Evolutionary conservation across 1,284 basidiomycete species (phyloP).

Genomic region (Chalciporus sp.): DNA sequence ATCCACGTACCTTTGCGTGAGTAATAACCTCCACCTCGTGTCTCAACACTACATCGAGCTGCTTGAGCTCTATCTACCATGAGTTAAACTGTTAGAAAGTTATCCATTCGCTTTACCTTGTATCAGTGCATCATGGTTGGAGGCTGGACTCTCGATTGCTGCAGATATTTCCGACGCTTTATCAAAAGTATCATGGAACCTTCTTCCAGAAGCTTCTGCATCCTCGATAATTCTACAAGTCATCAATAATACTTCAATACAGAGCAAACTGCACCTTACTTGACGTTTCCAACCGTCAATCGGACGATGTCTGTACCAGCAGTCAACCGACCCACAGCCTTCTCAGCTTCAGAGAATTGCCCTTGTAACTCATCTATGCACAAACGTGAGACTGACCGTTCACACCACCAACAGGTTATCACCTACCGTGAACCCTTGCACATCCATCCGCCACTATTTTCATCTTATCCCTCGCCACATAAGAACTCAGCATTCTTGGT

Average conservation of each 20-base stretch:
- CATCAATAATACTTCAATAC: slow-evolving; percentile 7
- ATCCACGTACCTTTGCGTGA: slow-evolving; percentile 56
- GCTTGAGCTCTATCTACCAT: slow-evolving; percentile 55
- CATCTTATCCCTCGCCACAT: slow-evolving; percentile 79
- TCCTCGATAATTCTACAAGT: slow-evolving; percentile 56
- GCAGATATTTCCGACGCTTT: slow-evolving; percentile 56
- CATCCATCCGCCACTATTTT: slow-evolving; percentile 76
- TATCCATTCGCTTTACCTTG: slow-evolving; percentile 46
- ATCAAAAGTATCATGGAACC: slow-evolving; percentile 60
- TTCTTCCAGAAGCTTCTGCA: slow-evolving; percentile 53
- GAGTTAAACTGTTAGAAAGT: neutral
- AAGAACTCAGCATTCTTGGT: slow-evolving; percentile 74
- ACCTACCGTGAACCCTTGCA: slow-evolving; percentile 65
- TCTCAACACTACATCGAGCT: slow-evolving; percentile 61
- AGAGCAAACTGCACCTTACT: slow-evolving; percentile 41
- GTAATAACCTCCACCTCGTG: slow-evolving; percentile 59
- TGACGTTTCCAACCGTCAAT: slow-evolving; percentile 45
- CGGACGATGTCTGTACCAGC: slow-evolving; percentile 65
- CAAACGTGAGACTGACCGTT: neutral
- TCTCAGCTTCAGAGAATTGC: slow-evolving; percentile 57
- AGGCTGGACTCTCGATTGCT: slow-evolving; percentile 56
- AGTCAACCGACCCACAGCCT: slow-evolving; percentile 53
- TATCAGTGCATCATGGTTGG: slow-evolving; percentile 53
- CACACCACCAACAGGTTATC: neutral
- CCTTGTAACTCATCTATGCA: slow-evolving; percentile 55